Conservation (phyloP, 441 rosid species). For the Macaranga tanarius region DNA sequence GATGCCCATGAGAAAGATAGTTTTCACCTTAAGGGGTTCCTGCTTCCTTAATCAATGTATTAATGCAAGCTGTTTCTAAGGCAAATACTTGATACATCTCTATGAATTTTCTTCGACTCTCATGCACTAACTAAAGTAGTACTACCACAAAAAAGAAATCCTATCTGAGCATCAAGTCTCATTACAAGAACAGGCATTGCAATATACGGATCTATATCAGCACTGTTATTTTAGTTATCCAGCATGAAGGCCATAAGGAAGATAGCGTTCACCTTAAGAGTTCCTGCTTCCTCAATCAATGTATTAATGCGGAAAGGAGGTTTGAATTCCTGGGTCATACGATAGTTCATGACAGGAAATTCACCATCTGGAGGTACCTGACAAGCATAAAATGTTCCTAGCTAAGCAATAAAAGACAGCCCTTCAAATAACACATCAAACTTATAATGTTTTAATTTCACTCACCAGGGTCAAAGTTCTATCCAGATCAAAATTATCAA, state of each 20-base stretch:
- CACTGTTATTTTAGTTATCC: too few species aligned
- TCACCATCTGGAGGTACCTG: conserved; percentile 99
- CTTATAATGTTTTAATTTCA: conserved; percentile 16
- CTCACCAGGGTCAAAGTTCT: conserved; percentile 93
- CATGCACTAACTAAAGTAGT: not conserved
- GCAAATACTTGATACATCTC: not conserved
- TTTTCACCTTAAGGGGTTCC: too few species aligned
- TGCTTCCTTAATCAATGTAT: conserved; percentile 62
- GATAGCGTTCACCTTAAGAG: conserved; percentile 57
- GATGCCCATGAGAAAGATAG: too few species aligned
- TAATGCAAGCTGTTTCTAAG: conserved; percentile 40
- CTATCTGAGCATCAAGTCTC: not conserved
- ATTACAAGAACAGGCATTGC: not conserved
- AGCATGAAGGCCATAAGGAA: too few species aligned
- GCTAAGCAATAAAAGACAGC: conserved; percentile 16
- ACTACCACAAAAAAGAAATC: not conserved
- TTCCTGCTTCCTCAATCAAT: conserved; percentile 94
- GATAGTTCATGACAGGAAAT: conserved; percentile 99
- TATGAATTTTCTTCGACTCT: not conserved
- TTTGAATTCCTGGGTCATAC: conserved; percentile 98
- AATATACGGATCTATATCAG: not conserved
- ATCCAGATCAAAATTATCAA: conserved; percentile 86
- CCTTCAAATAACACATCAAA: conserved; percentile 16
- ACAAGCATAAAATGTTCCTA: conserved; percentile 19
- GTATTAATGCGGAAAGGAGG: conserved; percentile 95